These are phyloP conservation scores for Thalia dealbata DNA, from an alignment of 176 grass and related monocot species.

Conservation along the genomic window DNA sequence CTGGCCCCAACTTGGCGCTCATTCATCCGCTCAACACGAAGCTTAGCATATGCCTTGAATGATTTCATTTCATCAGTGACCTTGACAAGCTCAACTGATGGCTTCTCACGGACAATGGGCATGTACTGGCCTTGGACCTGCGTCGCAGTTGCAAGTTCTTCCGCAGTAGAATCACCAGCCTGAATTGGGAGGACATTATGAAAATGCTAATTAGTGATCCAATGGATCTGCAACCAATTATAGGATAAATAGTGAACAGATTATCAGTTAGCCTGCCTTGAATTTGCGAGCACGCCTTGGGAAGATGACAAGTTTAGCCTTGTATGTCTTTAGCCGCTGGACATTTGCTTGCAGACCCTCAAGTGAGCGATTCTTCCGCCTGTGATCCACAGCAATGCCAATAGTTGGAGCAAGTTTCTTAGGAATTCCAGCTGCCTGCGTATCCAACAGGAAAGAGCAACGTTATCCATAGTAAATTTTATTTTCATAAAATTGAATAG, in stretches of 20 bases:
- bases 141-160: neutral
- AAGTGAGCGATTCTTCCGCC: slow-evolving; percentile 65
- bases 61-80: neutral
- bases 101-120: neutral
- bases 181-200: neutral
- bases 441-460: neutral
- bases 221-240: too few species aligned
- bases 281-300: slow-evolving; percentile 60
- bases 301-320: slow-evolving; percentile 84
- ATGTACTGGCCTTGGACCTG: neutral
- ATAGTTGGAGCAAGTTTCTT: slow-evolving; percentile 79
- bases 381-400: slow-evolving; percentile 72
- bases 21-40: slow-evolving; percentile 4
- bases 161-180: slow-evolving; percentile 1
- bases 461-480: neutral
- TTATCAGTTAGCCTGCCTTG: slow-evolving; percentile 21
- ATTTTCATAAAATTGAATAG: too few species aligned
- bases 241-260: neutral
- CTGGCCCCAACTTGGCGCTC: neutral
- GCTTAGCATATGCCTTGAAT: slow-evolving; percentile 1
- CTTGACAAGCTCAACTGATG: neutral
- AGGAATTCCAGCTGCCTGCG: slow-evolving; percentile 54
- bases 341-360: slow-evolving; percentile 67
- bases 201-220: neutral
- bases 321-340: slow-evolving; percentile 73